phyloP scores from a whole-genome alignment of 768 basidiomycete species.

The Kwoniella bestiolae region DNA sequence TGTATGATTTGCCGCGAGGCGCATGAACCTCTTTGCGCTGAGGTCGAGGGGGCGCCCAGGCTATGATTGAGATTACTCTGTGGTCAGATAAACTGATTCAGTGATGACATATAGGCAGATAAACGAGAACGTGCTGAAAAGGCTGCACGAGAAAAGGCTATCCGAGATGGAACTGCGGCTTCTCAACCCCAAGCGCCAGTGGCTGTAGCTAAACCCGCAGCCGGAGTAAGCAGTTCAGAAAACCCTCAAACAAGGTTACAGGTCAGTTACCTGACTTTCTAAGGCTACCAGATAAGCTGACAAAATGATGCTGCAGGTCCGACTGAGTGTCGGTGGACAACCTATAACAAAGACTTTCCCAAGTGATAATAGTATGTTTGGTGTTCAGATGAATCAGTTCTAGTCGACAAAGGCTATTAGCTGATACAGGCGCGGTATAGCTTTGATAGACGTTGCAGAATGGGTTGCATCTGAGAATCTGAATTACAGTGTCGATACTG shows the following conservation, averaged over 20 bases:
- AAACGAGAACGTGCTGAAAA: slow-evolving; percentile 87
- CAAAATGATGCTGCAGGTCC: slow-evolving; percentile 62
- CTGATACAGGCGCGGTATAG: slow-evolving; percentile 58
- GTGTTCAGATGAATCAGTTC: not conserved
- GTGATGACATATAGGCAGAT: slow-evolving; percentile 72
- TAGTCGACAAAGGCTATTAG: not conserved
- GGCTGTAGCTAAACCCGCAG: slow-evolving; percentile 59
- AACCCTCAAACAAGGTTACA: slow-evolving; percentile 84
- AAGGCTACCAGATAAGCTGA: not conserved
- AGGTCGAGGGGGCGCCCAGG: too few species aligned
- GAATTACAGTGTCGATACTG: slow-evolving; percentile 73
- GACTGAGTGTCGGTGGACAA: slow-evolving; percentile 76
- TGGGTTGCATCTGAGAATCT: slow-evolving; percentile 77
- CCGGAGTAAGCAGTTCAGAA: slow-evolving; percentile 65
- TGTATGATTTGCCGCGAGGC: too few species aligned
- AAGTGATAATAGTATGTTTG: slow-evolving; percentile 50
- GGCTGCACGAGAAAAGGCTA: slow-evolving; percentile 84
- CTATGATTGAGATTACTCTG: too few species aligned
- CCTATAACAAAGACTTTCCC: slow-evolving; percentile 67
- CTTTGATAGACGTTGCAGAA: slow-evolving; percentile 82
- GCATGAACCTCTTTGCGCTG: too few species aligned
- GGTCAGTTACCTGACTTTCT: slow-evolving; percentile 36
- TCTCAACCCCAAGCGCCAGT: slow-evolving; percentile 58
- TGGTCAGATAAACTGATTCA: too few species aligned
- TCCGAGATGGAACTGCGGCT: slow-evolving; percentile 74